Evolutionary conservation across 2,329 filamentous ascomycete species (phyloP).

Genomic region (Rutstroemia sydowiana): DNA sequence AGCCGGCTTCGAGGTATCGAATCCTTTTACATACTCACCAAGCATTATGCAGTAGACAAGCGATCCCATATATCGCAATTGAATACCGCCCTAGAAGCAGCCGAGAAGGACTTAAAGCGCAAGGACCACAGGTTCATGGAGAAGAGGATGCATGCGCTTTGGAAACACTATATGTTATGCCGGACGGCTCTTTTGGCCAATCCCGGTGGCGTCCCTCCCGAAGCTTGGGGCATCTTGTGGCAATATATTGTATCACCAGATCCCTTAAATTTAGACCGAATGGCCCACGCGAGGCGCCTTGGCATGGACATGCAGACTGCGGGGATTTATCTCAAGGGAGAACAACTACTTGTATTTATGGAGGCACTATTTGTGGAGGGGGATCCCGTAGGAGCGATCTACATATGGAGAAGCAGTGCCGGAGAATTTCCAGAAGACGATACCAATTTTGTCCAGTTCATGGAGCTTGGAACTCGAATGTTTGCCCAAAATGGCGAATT

Average conservation of each 20-base stretch:
- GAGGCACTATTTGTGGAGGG: slow-evolving; percentile 61
- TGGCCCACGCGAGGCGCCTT: slow-evolving; percentile 54
- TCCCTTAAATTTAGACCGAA: slow-evolving; percentile 43
- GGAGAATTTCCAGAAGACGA: slow-evolving; percentile 15
- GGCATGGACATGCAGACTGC: slow-evolving; percentile 58
- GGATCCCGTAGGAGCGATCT: slow-evolving; percentile 36
- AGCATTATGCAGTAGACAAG: not conserved
- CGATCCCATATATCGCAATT: not conserved
- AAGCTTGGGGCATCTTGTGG: slow-evolving; percentile 63
- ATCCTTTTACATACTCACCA: not conserved
- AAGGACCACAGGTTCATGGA: not conserved
- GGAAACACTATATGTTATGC: slow-evolving; percentile 44
- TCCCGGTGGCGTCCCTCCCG: slow-evolving; percentile 49
- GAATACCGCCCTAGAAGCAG: not conserved
- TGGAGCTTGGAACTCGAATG: slow-evolving; percentile 60
- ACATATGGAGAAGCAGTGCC: slow-evolving; percentile 33
- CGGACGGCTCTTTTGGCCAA: slow-evolving; percentile 38
- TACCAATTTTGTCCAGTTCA: slow-evolving; percentile 43
- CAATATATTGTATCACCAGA: slow-evolving; percentile 43
- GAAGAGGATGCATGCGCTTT: slow-evolving; percentile 18
- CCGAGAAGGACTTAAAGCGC: not conserved
- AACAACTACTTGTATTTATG: slow-evolving; percentile 59
- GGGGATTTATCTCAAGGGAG: slow-evolving; percentile 45
- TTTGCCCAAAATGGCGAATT: slow-evolving; percentile 50
- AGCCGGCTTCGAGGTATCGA: no score